Evolutionary conservation across 257 asterid species (phyloP), one percentile per base, ranked within the genome.

Genomic region (Przewalskia tangutica): DNA sequence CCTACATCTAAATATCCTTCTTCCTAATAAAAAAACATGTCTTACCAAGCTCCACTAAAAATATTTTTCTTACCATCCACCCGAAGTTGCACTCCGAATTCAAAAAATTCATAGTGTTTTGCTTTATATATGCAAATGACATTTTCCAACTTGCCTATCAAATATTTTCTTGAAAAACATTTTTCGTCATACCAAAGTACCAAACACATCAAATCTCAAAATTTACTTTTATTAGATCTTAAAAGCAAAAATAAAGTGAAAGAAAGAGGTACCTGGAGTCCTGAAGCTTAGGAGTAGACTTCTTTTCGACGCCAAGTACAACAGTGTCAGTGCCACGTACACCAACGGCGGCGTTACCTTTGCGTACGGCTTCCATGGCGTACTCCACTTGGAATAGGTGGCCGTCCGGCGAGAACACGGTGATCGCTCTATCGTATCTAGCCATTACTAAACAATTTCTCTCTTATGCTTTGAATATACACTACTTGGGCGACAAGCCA

Each of bases 331-430:
- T 85, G 54, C 98, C 98, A 17, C 98, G 98, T 23, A 95, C 99
- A 0, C 98, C 97, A 16, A 94, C 98, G 81, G 90, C 98, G 79
- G 98, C 98, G 87, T 95, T 95, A 0, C 99, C 99, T 85, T 95
- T 95, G 23, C 99, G 97, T 44, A 95, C 99, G 70, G 98, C 99
- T 84, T 95, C 99, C 58, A 95, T 94, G 32, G 99, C 99, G 86
- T 95, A 95, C 81, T 95, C 99, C 60, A 95, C 99, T 91, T 95
- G 99, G 79, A 95, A 93, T 4, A 93, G 91, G 85, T 95, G 98
- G 12, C 99, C 99, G 82, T 93, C 99, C 53, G 99, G 99, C 66
- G 99, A 93, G 92, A 95, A 95, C 6, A 93, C 99, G 0, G 99
- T 93, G 62, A 93, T 93, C 23, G 99, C 98, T 90, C 98, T 89